Percentiles rank a stretch among this genome's conserved stretches.
Conservation (phyloP, 306 rosid genomes). For the Bauhinia variegata region DNA sequence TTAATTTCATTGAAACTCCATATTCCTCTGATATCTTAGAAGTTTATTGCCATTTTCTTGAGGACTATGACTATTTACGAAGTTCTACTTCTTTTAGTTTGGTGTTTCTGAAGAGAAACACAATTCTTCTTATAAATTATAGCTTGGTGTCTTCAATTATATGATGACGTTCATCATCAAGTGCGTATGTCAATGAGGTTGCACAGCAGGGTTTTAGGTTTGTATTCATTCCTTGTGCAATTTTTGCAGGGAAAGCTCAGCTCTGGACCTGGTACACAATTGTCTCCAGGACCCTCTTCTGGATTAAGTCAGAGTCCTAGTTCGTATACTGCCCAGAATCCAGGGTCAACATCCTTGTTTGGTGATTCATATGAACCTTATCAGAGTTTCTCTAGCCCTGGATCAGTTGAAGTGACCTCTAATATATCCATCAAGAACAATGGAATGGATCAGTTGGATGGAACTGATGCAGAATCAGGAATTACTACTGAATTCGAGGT, state of each 20-base stretch:
- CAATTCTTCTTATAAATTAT: background rate
- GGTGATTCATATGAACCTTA: constrained; percentile 57
- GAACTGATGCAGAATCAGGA: constrained; percentile 49
- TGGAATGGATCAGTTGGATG: constrained; percentile 48
- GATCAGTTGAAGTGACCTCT: constrained; percentile 70
- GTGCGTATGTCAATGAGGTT: constrained; percentile 34
- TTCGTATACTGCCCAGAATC: constrained; percentile 48
- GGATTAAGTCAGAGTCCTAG: constrained; percentile 51
- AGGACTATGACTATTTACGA: no score
- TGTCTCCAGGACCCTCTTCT: constrained; percentile 59
- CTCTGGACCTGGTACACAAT: constrained; percentile 47
- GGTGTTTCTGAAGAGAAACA: background rate
- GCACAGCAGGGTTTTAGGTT: constrained; percentile 16
- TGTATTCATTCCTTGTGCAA: constrained; percentile 18
- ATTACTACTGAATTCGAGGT: constrained; percentile 51
- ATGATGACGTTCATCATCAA: constrained; percentile 8
- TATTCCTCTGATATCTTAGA: constrained; percentile 11
- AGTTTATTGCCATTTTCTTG: no score
- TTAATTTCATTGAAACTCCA: constrained; percentile 27
- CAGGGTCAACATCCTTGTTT: constrained; percentile 44
- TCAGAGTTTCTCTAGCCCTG: constrained; percentile 69
- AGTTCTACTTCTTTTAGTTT: background rate
- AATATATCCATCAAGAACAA: constrained; percentile 39
- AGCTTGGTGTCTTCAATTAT: constrained; percentile 8
- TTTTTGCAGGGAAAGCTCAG: constrained; percentile 64